Evolutionary conservation across 805 yeast genomes (phyloP).

Genomic region (Dipodascopsis uninucleata): DNA sequence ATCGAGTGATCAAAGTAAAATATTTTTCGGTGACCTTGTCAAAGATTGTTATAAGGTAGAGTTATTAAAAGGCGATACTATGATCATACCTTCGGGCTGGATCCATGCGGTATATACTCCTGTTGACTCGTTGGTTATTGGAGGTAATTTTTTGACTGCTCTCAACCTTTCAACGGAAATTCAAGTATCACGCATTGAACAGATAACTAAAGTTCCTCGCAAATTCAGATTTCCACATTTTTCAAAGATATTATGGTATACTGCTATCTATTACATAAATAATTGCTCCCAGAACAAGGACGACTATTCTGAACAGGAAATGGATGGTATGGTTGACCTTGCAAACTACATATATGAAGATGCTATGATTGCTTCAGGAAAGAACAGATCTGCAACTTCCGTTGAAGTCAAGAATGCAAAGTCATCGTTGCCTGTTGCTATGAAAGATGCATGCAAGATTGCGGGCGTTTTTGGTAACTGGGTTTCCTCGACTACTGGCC

Average conservation of each 20-base stretch:
- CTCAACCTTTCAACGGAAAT: conserved; percentile 62
- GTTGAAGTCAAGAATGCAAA: conserved; percentile 21
- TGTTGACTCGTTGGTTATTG: conserved; percentile 72
- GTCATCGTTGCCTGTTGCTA: conserved; percentile 8
- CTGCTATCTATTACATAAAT: conserved; percentile 47
- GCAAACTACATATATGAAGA: conserved; percentile 17
- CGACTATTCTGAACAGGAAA: not conserved
- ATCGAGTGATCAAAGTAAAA: conserved; percentile 55
- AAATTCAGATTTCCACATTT: conserved; percentile 78
- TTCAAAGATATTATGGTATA: conserved; percentile 63
- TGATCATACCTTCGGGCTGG: conserved; percentile 89
- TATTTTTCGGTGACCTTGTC: conserved; percentile 60
- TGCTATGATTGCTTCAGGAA: conserved; percentile 16
- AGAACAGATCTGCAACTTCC: conserved; percentile 6
- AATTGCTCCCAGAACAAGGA: not conserved
- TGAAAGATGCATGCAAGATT: conserved; percentile 13
- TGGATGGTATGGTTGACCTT: conserved; percentile 8
- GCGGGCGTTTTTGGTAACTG: conserved; percentile 20
- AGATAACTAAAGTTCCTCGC: conserved; percentile 64
- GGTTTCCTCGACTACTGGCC: conserved; percentile 1
- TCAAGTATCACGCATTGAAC: conserved; percentile 58
- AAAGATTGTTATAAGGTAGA: conserved; percentile 53
- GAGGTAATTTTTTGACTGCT: conserved; percentile 79
- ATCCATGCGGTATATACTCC: conserved; percentile 88
- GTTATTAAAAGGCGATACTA: conserved; percentile 61